These are phyloP conservation scores for Crucihimalaya himalaica DNA, from an alignment of 345 rosid species.

Conservation along the genomic window DNA sequence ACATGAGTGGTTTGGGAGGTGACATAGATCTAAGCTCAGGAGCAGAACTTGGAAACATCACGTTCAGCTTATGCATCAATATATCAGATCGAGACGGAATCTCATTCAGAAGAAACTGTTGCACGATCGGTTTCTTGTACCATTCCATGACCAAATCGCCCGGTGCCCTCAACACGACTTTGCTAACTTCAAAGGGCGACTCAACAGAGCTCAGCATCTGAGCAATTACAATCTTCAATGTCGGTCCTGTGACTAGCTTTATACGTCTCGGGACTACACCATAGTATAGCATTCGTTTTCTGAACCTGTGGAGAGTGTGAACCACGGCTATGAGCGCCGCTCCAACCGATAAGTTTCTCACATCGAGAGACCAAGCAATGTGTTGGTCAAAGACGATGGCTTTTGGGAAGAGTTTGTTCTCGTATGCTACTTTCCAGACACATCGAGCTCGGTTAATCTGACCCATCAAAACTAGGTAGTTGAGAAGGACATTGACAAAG, in stretches of 20 bases:
- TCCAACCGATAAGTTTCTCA: slow-evolving; percentile 90
- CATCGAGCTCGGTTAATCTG: slow-evolving; percentile 95
- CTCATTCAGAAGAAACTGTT: slow-evolving; percentile 92
- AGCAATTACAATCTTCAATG: slow-evolving; percentile 84
- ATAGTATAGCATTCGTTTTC: slow-evolving; percentile 91
- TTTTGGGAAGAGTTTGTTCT: slow-evolving; percentile 95
- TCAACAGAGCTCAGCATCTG: slow-evolving; percentile 94
- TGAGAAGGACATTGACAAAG: slow-evolving; percentile 90
- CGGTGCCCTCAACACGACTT: slow-evolving; percentile 88
- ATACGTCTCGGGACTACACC: slow-evolving; percentile 94
- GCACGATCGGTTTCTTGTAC: slow-evolving; percentile 97
- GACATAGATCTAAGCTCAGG: slow-evolving; percentile 86
- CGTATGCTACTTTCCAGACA: slow-evolving; percentile 96
- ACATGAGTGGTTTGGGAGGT: slow-evolving; percentile 71
- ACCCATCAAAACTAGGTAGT: slow-evolving; percentile 96
- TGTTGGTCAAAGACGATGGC: slow-evolving; percentile 97
- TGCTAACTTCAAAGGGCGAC: slow-evolving; percentile 94
- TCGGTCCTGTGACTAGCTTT: slow-evolving; percentile 95
- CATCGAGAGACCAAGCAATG: slow-evolving; percentile 98
- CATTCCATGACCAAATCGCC: slow-evolving; percentile 94
- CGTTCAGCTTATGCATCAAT: slow-evolving; percentile 92
- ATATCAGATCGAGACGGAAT: slow-evolving; percentile 86
- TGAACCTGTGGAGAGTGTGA: slow-evolving; percentile 92
- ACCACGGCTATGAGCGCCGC: slow-evolving; percentile 96
- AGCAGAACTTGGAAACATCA: slow-evolving; percentile 84